Evolutionary conservation across 768 basidiomycete species (phyloP), one percentile per base, ranked within the genome.

Genomic region (Lactifluus piperatus): DNA sequence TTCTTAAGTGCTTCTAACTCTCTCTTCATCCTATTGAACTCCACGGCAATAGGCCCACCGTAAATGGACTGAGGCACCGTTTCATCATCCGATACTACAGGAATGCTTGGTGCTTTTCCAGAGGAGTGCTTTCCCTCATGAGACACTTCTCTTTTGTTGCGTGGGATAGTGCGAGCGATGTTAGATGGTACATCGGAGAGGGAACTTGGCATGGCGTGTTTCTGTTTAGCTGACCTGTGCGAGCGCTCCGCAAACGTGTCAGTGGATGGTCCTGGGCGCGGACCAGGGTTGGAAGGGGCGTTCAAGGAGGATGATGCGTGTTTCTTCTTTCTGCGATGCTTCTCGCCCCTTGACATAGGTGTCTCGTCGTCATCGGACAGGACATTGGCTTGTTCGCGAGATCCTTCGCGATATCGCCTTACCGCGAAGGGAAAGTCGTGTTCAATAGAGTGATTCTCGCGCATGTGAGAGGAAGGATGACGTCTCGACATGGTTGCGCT

Each of bases 1-100:
- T 75, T 80, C 69, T 81, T 83, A 62, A 83, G 72, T 5, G 62
- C 56, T 49, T 86, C 83, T 5, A 85, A 65, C 63, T 89, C 84
- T 34, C 74, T 77, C 68, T 75, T 81, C 69, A 85, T 69, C 37
- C 74, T 75, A n/a, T 78, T 78, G 54, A 76, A 76, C 65, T 84
- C 82, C 13, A 78, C 66, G 5, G 78, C 75, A 60, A 77, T 58
- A 8, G 77, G 68, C 0, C 76, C 76, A 43, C 43, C 62, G 29
- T 67, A 70, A 13, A 67, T 70, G 14, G 43, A 36, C n/a, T 57
- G 54, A 9, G 56, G 22, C 14, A 22, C 62, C 27, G 14, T 34
- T 36, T 64, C 64, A 18, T 63, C 64, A 16, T 58, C 54, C 34
- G 62, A 56, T 27, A 36, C 29, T 9, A 50, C 55, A 26, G 36